phyloP scores from a whole-genome alignment of 768 basidiomycete genomes.

The Lactarius hatsudake region DNA sequence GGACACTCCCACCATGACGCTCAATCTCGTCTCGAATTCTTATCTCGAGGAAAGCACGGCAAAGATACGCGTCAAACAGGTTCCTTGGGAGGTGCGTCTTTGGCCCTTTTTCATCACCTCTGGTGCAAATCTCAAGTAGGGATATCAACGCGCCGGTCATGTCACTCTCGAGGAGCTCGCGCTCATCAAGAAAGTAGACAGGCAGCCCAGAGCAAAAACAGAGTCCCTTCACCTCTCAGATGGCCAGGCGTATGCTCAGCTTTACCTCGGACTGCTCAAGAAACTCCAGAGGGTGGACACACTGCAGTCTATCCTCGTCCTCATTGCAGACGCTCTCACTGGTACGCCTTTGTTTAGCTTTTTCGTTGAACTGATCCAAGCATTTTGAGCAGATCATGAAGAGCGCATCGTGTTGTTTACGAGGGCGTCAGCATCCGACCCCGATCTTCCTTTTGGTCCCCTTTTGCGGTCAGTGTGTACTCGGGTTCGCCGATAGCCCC shows the following conservation, averaged over 20 bases:
- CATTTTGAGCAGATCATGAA: constrained; percentile 62
- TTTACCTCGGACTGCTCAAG: constrained; percentile 89
- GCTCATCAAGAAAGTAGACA: constrained; percentile 87
- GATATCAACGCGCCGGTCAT: constrained; percentile 91
- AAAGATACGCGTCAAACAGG: constrained; percentile 86
- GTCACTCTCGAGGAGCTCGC: constrained; percentile 84
- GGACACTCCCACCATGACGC: constrained; percentile 50
- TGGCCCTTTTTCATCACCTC: not conserved
- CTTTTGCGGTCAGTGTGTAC: constrained; percentile 59
- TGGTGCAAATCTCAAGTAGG: constrained; percentile 47
- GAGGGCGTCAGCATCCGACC: constrained; percentile 56
- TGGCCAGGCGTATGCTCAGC: constrained; percentile 75
- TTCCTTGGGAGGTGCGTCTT: constrained; percentile 88
- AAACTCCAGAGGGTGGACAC: constrained; percentile 82
- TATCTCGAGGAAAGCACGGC: constrained; percentile 85
- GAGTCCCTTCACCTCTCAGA: constrained; percentile 81
- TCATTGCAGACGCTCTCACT: constrained; percentile 84
- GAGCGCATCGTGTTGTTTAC: constrained; percentile 80
- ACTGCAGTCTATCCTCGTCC: constrained; percentile 80
- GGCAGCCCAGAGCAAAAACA: constrained; percentile 67
- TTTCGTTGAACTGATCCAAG: not conserved
- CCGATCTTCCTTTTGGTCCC: constrained; percentile 77
- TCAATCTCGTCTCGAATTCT: constrained; percentile 72
- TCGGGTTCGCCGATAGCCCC: not conserved
- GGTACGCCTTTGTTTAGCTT: constrained; percentile 44